Conservation (phyloP, 148 eudicot species). For the Persicaria maculosa region DNA sequence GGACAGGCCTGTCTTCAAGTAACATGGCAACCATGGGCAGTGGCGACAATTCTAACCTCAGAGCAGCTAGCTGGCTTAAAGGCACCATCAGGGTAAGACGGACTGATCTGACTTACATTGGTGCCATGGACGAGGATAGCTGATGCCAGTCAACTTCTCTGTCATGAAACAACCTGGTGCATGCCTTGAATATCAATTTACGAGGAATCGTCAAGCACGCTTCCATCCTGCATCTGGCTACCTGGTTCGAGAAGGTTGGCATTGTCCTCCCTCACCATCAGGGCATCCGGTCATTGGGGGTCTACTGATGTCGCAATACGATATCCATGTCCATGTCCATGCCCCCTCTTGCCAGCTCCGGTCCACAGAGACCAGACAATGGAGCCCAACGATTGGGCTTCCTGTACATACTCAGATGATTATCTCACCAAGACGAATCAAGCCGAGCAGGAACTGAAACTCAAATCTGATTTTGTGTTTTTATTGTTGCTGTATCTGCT, state of each 20-base stretch:
- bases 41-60: slow-evolving; percentile 49
- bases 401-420: slow-evolving; percentile 1
- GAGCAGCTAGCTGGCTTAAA: slow-evolving; percentile 80
- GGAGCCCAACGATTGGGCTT: background rate
- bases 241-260: background rate
- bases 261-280: background rate
- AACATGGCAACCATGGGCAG: slow-evolving; percentile 34
- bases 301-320: background rate
- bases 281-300: background rate
- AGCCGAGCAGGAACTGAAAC: background rate
- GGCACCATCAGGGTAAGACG: slow-evolving; percentile 91
- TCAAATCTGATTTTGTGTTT: background rate
- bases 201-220: background rate
- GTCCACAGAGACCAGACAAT: background rate
- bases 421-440: slow-evolving; percentile 3
- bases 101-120: slow-evolving; percentile 77
- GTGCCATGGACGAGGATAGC: slow-evolving; percentile 84
- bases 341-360: no score
- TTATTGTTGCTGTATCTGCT: background rate
- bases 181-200: background rate
- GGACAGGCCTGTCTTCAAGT: slow-evolving; percentile 47
- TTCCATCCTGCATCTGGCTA: background rate
- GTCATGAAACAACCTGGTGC: background rate
- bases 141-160: slow-evolving; percentile 21
- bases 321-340: no score